Base-by-base conservation (phyloP, 2,329 filamentous ascomycete genomes). In the Sporothrix variecibatus region DNA sequence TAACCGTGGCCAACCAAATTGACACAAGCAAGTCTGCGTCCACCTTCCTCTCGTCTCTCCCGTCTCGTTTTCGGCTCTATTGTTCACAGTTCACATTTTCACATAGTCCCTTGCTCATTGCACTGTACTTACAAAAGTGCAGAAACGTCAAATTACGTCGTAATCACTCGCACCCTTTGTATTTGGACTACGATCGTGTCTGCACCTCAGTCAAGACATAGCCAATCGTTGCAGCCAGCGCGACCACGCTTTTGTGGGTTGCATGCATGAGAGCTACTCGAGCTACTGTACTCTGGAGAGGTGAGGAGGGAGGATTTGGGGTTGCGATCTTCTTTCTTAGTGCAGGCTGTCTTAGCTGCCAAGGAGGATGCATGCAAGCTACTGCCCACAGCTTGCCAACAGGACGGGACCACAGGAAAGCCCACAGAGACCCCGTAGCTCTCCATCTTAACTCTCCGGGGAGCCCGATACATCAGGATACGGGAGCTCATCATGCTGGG, bases 401-500 rank as follows among this genome's bases (percentile, higher is more conserved):
- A 26, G 38, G 23, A 38, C 38, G 62, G 38, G 34, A 49, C 38
- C 38, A 60, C 26, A 58, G 51, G 51, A n/a, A n/a, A n/a, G n/a
- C n/a, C n/a, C n/a, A n/a, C 58, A 17, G 8, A 15, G 6, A n/a
- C 51, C 20, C n/a, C 60, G 23, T 65, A 65, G 38, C 62, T 46
- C 58, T 38, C 17, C 28, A 20, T 15, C 38, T 28, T 7, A 20
- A 26, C 62, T 28, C n/a, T 43, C 62, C 62, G 62, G 62, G n/a
- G 62, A 67, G 38, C 23, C 62, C 62, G 62, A 67, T 46, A 46
- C n/a, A 46, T 34, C 56, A 60, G 56, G 28, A 60, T 60, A 34
- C 56, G 28, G 51, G 51, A 34, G n/a, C 26, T 11, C 43, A 49
- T 49, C 12, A 49, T 20, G 15, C 43, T 53, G 20, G 51, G 20